Conservation (phyloP, 2,329 filamentous ascomycete species). For the Parafenestella ontariensis region DNA sequence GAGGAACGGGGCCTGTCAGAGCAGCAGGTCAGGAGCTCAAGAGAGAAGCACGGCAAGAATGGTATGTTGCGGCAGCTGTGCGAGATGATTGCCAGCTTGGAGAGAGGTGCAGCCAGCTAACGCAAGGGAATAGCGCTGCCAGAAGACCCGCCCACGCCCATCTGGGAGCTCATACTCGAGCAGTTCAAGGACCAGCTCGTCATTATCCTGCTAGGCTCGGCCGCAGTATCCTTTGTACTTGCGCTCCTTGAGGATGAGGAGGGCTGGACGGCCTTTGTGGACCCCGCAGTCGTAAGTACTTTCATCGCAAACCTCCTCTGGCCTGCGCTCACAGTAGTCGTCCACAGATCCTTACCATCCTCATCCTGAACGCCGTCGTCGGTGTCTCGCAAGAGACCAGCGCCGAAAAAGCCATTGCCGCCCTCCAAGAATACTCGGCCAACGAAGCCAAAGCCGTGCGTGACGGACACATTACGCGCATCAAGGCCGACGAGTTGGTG, state of each 20-base stretch:
- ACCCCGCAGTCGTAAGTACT: slow-evolving; percentile 84
- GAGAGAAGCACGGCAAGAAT: slow-evolving; percentile 62
- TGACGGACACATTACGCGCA: slow-evolving; percentile 77
- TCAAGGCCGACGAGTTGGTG: slow-evolving; percentile 97
- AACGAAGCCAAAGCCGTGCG: slow-evolving; percentile 95
- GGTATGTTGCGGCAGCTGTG: slow-evolving; percentile 47
- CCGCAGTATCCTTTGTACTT: slow-evolving; percentile 89
- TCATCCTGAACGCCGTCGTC: slow-evolving; percentile 95
- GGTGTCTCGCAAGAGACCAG: slow-evolving; percentile 98
- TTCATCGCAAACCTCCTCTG: neutral
- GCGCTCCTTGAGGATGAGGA: slow-evolving; percentile 92
- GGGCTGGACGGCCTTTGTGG: slow-evolving; percentile 96
- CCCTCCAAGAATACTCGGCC: slow-evolving; percentile 97
- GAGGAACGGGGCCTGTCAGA: slow-evolving; percentile 60
- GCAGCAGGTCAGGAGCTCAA: slow-evolving; percentile 55
- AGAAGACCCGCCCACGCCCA: slow-evolving; percentile 92
- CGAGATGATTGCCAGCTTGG: neutral
- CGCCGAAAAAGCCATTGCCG: slow-evolving; percentile 97
- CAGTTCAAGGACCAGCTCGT: slow-evolving; percentile 99
- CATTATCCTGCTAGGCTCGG: slow-evolving; percentile 90
- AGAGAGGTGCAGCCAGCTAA: slow-evolving; percentile 6
- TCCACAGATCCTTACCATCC: slow-evolving; percentile 88
- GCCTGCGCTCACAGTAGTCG: slow-evolving; percentile 18
- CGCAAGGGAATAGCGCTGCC: slow-evolving; percentile 63
- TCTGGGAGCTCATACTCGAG: slow-evolving; percentile 96